Conservation (phyloP, 2,329 filamentous ascomycete genomes). For the Clarireedia hainanense region DNA sequence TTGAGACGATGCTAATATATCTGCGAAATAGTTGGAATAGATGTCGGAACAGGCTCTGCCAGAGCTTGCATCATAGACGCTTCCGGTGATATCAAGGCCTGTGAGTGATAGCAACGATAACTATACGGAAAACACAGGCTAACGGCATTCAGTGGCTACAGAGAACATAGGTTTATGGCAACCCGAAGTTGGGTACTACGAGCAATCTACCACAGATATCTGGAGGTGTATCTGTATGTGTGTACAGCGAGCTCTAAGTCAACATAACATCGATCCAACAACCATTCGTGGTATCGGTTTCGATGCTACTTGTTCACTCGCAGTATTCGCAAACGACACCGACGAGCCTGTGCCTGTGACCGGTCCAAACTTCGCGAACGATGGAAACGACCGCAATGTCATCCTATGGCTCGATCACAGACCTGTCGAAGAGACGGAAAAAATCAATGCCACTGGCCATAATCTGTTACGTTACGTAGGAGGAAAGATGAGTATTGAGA, state of each 20-base stretch:
- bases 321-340: conserved; percentile 82
- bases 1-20: not conserved
- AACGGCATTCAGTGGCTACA: conserved; percentile 43
- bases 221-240: conserved; percentile 92
- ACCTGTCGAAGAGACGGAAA: conserved; percentile 79
- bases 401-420: conserved; percentile 97
- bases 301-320: conserved; percentile 95
- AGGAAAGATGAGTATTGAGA: conserved; percentile 97
- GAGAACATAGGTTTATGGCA: conserved; percentile 77
- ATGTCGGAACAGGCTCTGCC: conserved; percentile 93
- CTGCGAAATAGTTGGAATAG: conserved; percentile 58
- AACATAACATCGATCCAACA: conserved; percentile 69
- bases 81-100: conserved; percentile 74
- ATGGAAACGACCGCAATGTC: conserved; percentile 83
- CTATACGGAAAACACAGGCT: conserved; percentile 6
- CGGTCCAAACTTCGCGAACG: conserved; percentile 73
- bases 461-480: conserved; percentile 93
- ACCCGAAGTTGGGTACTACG: conserved; percentile 69
- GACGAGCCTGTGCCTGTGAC: conserved; percentile 90
- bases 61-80: conserved; percentile 92
- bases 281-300: conserved; percentile 89
- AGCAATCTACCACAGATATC: conserved; percentile 97
- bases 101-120: conserved; percentile 14
- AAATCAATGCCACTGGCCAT: conserved; percentile 89
- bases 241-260: conserved; percentile 71